Evolutionary conservation across 2,329 filamentous ascomycete species (phyloP).

Genomic region (Biscogniauxia mediterranea): DNA sequence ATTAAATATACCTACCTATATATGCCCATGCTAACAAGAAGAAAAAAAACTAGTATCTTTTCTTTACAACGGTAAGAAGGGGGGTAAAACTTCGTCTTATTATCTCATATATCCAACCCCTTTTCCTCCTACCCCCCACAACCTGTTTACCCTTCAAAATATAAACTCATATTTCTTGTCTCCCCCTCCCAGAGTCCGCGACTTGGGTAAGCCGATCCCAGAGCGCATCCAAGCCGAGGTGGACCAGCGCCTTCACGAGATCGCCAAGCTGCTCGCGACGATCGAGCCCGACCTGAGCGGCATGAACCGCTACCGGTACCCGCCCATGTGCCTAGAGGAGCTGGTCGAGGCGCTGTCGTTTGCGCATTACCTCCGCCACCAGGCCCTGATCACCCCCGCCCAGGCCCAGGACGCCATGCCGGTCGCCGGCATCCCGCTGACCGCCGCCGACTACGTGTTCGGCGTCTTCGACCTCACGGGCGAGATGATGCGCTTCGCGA

Average conservation of each 20-base stretch:
- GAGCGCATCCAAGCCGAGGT: conserved; percentile 68
- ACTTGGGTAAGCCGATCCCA: conserved; percentile 62
- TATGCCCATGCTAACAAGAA: neutral
- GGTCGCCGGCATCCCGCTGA: conserved; percentile 58
- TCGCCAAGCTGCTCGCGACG: conserved; percentile 63
- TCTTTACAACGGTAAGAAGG: conserved; percentile 68
- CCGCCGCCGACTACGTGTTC: conserved; percentile 81
- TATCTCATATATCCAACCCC: too few relatives aligned
- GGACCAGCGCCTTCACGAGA: conserved; percentile 66
- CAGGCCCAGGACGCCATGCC: conserved; percentile 54
- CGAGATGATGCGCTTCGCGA: conserved; percentile 95
- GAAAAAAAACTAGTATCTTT: conserved; percentile 69
- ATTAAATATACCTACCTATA: neutral
- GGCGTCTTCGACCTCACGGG: conserved; percentile 93
- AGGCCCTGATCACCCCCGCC: conserved; percentile 68
- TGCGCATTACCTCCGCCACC: conserved; percentile 78
- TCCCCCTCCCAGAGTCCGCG: conserved; percentile 55
- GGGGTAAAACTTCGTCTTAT: too few relatives aligned
- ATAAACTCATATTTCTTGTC: neutral
- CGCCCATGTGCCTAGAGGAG: conserved; percentile 87
- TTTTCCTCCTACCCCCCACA: too few relatives aligned
- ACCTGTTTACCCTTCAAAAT: neutral
- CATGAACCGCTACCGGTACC: conserved; percentile 81
- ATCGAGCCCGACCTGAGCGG: conserved; percentile 73
- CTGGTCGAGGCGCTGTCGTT: conserved; percentile 91